Evolutionary conservation across 768 basidiomycete species (phyloP).

Genomic region (Xerocomus brunneocitrinus): DNA sequence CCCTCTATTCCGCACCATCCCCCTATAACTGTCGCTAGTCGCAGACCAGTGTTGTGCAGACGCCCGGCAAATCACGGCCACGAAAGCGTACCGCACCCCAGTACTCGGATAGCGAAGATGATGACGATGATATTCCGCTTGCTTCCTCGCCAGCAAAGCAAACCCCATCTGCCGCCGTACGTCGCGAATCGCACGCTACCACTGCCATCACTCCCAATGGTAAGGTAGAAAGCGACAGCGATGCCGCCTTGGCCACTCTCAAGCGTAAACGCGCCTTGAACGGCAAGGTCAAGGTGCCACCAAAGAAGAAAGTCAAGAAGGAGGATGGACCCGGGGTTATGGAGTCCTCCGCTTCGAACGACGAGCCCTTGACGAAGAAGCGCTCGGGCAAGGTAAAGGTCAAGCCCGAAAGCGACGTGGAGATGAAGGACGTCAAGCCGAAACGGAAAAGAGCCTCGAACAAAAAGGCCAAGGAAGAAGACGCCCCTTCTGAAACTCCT

Average conservation of each 20-base stretch:
- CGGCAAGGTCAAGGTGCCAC: constrained; percentile 48
- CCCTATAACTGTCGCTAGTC: constrained; percentile 40
- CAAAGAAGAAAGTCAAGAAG: constrained; percentile 63
- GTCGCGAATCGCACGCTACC: constrained; percentile 38
- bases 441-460: constrained; percentile 41
- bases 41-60: constrained; percentile 49
- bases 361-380: constrained; percentile 32
- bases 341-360: constrained; percentile 29
- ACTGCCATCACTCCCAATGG: constrained; percentile 33
- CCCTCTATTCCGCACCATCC: constrained; percentile 2
- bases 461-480: constrained; percentile 55
- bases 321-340: constrained; percentile 34
- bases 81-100: constrained; percentile 55
- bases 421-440: constrained; percentile 40
- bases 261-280: constrained; percentile 45
- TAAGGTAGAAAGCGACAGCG: constrained; percentile 36
- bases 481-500: constrained; percentile 35
- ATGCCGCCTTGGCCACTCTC: constrained; percentile 39
- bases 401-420: constrained; percentile 50
- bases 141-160: constrained; percentile 68
- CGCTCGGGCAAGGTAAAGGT: constrained; percentile 32
- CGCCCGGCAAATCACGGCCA: constrained; percentile 26
- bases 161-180: constrained; percentile 34
- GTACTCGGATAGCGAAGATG: constrained; percentile 58
- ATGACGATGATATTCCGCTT: constrained; percentile 67